phyloP scores from a whole-genome alignment of 164 flowering plant genomes.

The Annona cherimola region DNA sequence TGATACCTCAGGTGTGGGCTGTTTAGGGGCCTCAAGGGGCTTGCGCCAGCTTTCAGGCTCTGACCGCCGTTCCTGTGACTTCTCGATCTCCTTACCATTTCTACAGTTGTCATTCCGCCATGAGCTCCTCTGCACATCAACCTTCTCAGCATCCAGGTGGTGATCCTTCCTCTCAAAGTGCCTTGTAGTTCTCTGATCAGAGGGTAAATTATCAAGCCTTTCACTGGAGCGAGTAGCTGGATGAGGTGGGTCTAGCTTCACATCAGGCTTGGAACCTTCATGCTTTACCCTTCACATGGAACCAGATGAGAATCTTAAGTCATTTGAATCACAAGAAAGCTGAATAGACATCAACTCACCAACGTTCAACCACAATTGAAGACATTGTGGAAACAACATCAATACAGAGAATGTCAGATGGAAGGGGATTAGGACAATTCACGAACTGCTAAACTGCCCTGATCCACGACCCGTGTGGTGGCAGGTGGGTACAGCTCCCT shows the following conservation, averaged over 20 bases:
- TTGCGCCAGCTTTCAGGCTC: slow-evolving; percentile 92
- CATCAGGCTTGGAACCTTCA: slow-evolving; percentile 31
- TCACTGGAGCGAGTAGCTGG: slow-evolving; percentile 28
- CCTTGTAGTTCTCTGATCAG: slow-evolving; percentile 42
- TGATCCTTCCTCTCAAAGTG: slow-evolving; percentile 48
- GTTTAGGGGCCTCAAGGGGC: slow-evolving; percentile 45
- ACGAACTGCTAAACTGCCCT: no score
- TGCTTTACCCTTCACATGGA: slow-evolving; percentile 36
- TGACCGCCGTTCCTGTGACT: slow-evolving; percentile 46
- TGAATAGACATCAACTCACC: background rate
- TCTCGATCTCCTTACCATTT: slow-evolving; percentile 40
- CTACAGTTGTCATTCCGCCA: slow-evolving; percentile 51
- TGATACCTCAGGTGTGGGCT: slow-evolving; percentile 22
- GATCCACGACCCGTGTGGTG: no score
- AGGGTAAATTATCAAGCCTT: slow-evolving; percentile 28
- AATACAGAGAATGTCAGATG: no score
- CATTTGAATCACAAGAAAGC: background rate
- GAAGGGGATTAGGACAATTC: no score
- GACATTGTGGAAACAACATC: background rate
- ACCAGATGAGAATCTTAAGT: background rate
- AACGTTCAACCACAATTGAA: background rate
- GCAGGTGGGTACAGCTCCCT: no score
- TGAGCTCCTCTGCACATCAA: slow-evolving; percentile 51
- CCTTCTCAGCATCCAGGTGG: slow-evolving; percentile 33
- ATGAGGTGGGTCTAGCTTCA: slow-evolving; percentile 22